phyloP scores from a whole-genome alignment of 768 basidiomycete species.

The Pleurotus platypus region DNA sequence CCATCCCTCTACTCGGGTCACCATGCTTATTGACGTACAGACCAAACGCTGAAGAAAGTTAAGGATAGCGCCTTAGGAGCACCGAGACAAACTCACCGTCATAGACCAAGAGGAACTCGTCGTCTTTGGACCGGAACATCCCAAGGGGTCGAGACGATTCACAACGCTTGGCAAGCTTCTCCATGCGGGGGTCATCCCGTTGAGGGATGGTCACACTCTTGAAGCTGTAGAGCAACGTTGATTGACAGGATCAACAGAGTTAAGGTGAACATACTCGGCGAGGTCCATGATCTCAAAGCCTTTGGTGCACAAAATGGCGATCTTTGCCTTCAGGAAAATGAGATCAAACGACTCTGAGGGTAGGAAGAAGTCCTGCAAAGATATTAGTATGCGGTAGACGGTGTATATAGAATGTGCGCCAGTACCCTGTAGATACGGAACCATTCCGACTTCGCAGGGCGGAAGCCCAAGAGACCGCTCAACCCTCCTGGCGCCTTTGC shows the following conservation, averaged over 20 bases:
- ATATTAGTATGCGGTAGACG: not conserved
- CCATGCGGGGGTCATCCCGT: conserved; percentile 62
- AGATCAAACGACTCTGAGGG: conserved; percentile 89
- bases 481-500: conserved; percentile 67
- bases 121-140: conserved; percentile 90
- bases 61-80: not conserved
- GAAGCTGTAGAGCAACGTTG: conserved; percentile 44
- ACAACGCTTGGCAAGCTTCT: conserved; percentile 78
- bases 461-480: conserved; percentile 70
- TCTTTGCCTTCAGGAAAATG: conserved; percentile 89
- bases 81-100: conserved; percentile 60
- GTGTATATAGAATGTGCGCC: not conserved
- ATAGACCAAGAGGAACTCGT: conserved; percentile 92
- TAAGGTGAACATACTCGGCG: conserved; percentile 59
- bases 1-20: conserved; percentile 69
- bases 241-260: not conserved
- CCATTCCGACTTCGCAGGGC: conserved; percentile 86
- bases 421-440: conserved; percentile 78
- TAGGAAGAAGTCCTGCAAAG: conserved; percentile 77
- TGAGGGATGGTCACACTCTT: conserved; percentile 88
- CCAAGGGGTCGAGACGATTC: conserved; percentile 86
- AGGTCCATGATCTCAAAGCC: conserved; percentile 99
- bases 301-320: conserved; percentile 89
- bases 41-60: conserved; percentile 68
- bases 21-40: conserved; percentile 94